Evolutionary conservation across 208 protist species (phyloP).

Genomic region (Crithidia acanthocephali): DNA sequence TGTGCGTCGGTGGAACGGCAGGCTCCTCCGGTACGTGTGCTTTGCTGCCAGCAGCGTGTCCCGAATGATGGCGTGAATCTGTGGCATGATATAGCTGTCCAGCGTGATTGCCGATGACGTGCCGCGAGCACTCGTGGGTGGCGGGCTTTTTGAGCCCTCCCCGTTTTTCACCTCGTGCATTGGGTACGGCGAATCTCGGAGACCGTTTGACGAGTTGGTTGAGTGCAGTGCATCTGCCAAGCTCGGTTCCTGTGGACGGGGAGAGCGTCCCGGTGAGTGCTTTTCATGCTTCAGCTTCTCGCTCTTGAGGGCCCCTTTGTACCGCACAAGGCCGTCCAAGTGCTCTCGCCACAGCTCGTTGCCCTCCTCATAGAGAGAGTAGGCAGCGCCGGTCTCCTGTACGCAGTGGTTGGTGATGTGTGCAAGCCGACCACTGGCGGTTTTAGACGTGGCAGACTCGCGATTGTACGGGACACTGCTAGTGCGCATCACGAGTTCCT

Average conservation of each 20-base stretch:
- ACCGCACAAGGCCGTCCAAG: conserved; percentile 79
- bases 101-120: conserved; percentile 39
- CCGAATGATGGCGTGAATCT: conserved; percentile 74
- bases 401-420: conserved; percentile 95
- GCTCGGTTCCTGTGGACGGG: conserved; percentile 29
- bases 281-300: conserved; percentile 32
- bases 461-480: conserved; percentile 67
- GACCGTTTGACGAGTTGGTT: conserved; percentile 9
- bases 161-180: conserved; percentile 12
- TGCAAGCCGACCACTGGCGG: conserved; percentile 33
- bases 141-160: conserved; percentile 17
- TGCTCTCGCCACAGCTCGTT: conserved; percentile 86
- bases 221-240: neutral
- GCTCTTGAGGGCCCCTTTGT: conserved; percentile 44
- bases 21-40: conserved; percentile 49
- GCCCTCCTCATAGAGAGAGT: conserved; percentile 71
- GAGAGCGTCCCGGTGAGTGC: conserved; percentile 13
- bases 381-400: conserved; percentile 60
- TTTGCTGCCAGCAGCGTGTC: conserved; percentile 64
- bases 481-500: conserved; percentile 86
- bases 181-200: conserved; percentile 24
- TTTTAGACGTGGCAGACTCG: conserved; percentile 51
- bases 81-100: conserved; percentile 62
- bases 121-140: conserved; percentile 5
- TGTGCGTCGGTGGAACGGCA: conserved; percentile 49